phyloP scores from a whole-genome alignment of 139 green algal species.

The Nannochloris sp. region DNA sequence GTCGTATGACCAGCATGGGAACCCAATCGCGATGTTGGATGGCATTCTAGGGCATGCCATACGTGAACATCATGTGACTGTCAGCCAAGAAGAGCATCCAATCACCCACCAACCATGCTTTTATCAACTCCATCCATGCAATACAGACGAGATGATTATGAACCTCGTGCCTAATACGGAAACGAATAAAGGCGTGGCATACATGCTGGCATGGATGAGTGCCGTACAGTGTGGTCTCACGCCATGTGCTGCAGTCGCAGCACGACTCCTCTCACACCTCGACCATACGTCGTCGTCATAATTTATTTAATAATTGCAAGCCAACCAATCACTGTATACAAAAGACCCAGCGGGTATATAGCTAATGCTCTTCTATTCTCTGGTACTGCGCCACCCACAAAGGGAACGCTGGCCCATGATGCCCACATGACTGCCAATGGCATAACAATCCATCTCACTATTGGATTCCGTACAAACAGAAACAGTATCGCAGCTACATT shows the following conservation, averaged over 20 bases:
- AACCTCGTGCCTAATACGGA: neutral
- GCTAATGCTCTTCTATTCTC: constrained; percentile 66
- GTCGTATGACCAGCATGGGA: neutral
- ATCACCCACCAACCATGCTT: constrained; percentile 15
- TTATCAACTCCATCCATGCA: constrained; percentile 34
- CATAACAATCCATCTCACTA: constrained; percentile 35
- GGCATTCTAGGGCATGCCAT: too few species aligned
- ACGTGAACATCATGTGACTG: neutral
- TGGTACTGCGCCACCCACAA: constrained; percentile 73
- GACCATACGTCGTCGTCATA: neutral
- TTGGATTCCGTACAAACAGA: constrained; percentile 21
- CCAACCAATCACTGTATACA: constrained; percentile 79
- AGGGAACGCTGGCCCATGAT: constrained; percentile 73
- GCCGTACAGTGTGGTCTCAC: neutral
- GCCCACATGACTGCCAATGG: constrained; percentile 63
- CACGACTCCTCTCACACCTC: neutral
- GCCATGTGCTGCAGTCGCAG: too few species aligned
- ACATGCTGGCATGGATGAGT: constrained; percentile 36
- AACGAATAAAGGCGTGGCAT: neutral
- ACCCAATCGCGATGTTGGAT: neutral
- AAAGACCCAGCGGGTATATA: constrained; percentile 86
- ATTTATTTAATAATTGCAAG: constrained; percentile 58
- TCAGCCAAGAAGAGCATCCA: constrained; percentile 23
- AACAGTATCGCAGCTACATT: constrained; percentile 70
- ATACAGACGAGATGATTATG: constrained; percentile 23